Conservation (phyloP, 2,329 filamentous ascomycete genomes). For the Claviceps fusiformis region DNA sequence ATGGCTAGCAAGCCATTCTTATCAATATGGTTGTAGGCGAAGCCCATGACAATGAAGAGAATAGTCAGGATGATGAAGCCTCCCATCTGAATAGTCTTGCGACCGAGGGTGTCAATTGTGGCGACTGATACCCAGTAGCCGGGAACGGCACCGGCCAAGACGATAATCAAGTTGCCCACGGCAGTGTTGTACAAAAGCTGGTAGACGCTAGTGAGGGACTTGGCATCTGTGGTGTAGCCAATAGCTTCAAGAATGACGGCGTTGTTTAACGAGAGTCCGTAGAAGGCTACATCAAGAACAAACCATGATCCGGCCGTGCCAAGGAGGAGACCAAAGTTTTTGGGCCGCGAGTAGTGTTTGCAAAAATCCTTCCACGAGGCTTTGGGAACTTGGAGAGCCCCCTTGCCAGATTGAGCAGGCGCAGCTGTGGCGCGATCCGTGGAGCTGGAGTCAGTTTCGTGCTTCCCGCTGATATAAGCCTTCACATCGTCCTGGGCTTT, state of each 20-base stretch:
- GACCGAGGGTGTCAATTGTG: conserved; percentile 58
- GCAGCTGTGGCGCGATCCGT: conserved; percentile 43
- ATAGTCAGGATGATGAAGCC: conserved; percentile 48
- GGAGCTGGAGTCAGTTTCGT: conserved; percentile 52
- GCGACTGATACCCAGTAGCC: conserved; percentile 74
- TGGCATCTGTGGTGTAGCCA: conserved; percentile 43
- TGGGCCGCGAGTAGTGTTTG: conserved; percentile 55
- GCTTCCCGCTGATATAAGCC: conserved; percentile 57
- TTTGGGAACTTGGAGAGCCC: conserved; percentile 50
- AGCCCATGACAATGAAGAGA: conserved; percentile 49
- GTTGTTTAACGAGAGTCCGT: conserved; percentile 64
- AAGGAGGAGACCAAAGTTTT: conserved; percentile 57
- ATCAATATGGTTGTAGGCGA: conserved; percentile 42
- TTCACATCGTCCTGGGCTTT: conserved; percentile 60
- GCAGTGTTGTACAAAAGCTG: conserved; percentile 59
- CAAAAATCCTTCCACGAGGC: conserved; percentile 61
- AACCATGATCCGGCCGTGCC: conserved; percentile 83
- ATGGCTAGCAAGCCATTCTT: conserved; percentile 39
- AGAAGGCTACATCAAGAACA: conserved; percentile 50
- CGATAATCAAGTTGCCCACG: conserved; percentile 65
- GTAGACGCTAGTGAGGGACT: conserved; percentile 41
- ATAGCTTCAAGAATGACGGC: conserved; percentile 57
- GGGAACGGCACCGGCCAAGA: conserved; percentile 65
- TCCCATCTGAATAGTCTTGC: conserved; percentile 62
- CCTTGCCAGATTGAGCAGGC: conserved; percentile 37